Evolutionary conservation across 306 rosid genomes (phyloP).

Genomic region (Cicer cuneatum): DNA sequence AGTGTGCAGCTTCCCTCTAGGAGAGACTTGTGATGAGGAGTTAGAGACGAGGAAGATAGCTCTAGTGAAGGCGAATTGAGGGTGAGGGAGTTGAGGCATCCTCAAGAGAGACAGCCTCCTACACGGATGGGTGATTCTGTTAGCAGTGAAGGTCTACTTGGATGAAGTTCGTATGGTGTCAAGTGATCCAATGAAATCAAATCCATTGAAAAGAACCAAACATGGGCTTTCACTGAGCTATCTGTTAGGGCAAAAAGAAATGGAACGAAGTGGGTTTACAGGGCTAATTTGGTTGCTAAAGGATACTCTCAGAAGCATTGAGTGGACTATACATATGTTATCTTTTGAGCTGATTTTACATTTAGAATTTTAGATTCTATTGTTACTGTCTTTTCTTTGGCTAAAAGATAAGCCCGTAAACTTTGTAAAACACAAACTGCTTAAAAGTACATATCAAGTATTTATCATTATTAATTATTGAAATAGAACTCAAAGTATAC

Average conservation of each 20-base stretch:
- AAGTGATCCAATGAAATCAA: not conserved
- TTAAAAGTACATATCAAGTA: not conserved
- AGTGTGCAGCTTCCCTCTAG: too few relatives aligned
- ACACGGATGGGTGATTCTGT: too few relatives aligned
- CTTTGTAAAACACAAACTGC: constrained; percentile 35
- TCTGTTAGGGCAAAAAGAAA: not conserved
- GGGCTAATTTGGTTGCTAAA: not conserved
- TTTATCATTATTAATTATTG: constrained; percentile 19
- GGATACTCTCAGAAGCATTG: not conserved
- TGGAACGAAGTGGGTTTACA: not conserved
- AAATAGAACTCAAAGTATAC: constrained; percentile 4
- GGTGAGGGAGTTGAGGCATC: too few relatives aligned
- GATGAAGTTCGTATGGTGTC: not conserved
- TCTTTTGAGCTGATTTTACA: constrained; percentile 6
- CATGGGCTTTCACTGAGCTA: not conserved
- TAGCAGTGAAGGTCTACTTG: not conserved
- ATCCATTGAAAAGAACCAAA: not conserved
- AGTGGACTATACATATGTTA: not conserved
- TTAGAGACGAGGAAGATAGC: not conserved
- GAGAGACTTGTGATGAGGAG: not conserved
- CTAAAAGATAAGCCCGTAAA: constrained; percentile 1
- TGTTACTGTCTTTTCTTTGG: not conserved
- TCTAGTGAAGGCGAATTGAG: too few relatives aligned
- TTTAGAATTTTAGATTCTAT: not conserved
- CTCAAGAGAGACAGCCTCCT: too few relatives aligned